These are phyloP conservation scores for Syzygium syzygioides DNA, from an alignment of 441 rosid genomes.

Conservation along the genomic window DNA sequence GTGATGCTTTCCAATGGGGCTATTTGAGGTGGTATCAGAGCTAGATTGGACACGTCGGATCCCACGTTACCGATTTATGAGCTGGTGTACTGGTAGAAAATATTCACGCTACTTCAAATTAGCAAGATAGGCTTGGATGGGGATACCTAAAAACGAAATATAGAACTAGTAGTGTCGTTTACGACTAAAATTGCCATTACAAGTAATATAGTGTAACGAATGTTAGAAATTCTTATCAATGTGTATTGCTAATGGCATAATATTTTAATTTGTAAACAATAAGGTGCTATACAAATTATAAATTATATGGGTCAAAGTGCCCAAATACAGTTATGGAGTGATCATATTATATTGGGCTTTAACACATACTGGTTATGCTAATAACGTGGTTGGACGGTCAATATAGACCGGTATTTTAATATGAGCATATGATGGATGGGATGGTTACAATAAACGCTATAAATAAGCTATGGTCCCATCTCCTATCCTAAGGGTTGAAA, in stretches of 20 bases:
- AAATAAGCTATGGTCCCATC: neutral
- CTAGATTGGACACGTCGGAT: accelerated
- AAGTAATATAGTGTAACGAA: neutral
- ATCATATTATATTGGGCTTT: neutral
- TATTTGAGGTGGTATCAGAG: accelerated
- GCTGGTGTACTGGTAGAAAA: neutral
- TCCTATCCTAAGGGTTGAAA: neutral
- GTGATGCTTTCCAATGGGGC: accelerated
- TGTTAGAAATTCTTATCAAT: accelerated
- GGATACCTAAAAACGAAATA: neutral
- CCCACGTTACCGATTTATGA: neutral
- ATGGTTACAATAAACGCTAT: neutral
- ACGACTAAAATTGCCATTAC: neutral
- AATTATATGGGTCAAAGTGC: neutral
- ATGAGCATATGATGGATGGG: neutral
- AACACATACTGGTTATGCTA: neutral
- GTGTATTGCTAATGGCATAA: neutral
- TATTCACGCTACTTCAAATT: neutral
- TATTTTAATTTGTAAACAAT: neutral
- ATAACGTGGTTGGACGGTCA: neutral
- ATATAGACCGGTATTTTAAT: neutral
- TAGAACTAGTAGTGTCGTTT: neutral
- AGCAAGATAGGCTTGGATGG: neutral
- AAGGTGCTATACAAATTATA: neutral
- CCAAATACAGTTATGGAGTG: neutral